These are phyloP conservation scores for Uromyces viciae-fabae DNA, from an alignment of 1,284 basidiomycete genomes.

Conservation along the genomic window DNA sequence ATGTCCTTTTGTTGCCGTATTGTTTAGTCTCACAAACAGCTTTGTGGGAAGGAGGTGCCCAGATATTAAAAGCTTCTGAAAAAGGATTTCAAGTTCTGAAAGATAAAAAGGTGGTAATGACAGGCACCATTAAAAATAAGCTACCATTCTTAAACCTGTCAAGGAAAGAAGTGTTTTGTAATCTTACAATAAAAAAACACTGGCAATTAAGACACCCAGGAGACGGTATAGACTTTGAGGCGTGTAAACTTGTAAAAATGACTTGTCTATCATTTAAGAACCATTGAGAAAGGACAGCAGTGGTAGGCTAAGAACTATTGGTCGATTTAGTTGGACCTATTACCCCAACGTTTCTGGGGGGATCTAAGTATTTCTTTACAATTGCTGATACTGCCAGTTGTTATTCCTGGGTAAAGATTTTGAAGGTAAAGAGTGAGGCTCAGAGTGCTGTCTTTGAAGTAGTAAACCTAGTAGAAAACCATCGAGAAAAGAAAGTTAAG, in stretches of 20 bases:
- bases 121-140: background rate
- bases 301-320: background rate
- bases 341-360: conserved; percentile 2
- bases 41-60: background rate
- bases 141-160: background rate
- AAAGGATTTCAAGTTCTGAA: background rate
- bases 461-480: background rate
- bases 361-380: conserved; percentile 7
- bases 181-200: background rate
- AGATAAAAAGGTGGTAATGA: background rate
- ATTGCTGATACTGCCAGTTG: background rate
- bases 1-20: background rate
- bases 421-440: background rate
- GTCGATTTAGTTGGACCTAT: conserved; percentile 20
- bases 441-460: background rate
- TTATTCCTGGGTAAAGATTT: background rate
- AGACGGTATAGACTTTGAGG: background rate
- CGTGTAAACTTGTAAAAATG: conserved; percentile 8
- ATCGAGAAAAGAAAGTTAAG: background rate
- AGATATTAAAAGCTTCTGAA: background rate
- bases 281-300: background rate
- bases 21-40: background rate
- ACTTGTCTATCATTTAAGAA: background rate
- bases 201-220: background rate
- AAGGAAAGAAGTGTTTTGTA: background rate